A percentile compares a stretch with the other conserved stretches of the same genome.
phyloP scores from a whole-genome alignment of 2,329 filamentous ascomycete genomes.

The Arthrobotrys iridis region DNA sequence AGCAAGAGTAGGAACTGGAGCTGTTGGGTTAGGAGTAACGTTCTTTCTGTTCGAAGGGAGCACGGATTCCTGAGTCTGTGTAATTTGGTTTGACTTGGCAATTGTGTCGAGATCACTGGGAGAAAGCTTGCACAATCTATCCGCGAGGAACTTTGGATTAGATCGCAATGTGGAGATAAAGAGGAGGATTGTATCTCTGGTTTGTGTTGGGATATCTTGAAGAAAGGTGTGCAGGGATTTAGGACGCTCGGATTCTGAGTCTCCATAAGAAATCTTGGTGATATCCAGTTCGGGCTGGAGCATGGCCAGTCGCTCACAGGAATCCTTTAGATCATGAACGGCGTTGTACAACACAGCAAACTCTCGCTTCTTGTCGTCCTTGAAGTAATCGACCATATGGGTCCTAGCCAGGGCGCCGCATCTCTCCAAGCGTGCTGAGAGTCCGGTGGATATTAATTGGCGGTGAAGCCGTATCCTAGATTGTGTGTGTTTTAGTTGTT shows the following conservation, averaged over 20 bases:
- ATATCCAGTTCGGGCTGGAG: constrained; percentile 77
- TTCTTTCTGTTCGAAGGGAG: constrained; percentile 65
- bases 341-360: constrained; percentile 80
- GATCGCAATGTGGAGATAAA: constrained; percentile 85
- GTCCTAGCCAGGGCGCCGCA: constrained; percentile 79
- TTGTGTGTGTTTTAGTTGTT: constrained; percentile 80
- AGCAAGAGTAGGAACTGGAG: constrained; percentile 65
- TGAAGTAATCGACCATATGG: constrained; percentile 80
- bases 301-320: constrained; percentile 77
- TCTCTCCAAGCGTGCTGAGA: constrained; percentile 77
- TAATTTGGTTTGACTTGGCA: constrained; percentile 78
- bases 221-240: constrained; percentile 68
- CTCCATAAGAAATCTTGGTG: constrained; percentile 58
- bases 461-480: constrained; percentile 78
- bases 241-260: constrained; percentile 58
- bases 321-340: constrained; percentile 80
- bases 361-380: constrained; percentile 78
- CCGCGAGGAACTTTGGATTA: constrained; percentile 86
- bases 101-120: constrained; percentile 80
- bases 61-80: constrained; percentile 85
- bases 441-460: constrained; percentile 77
- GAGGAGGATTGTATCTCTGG: constrained; percentile 77
- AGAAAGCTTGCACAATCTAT: constrained; percentile 78
- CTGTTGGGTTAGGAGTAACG: constrained; percentile 61
- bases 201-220: constrained; percentile 78